Base-by-base conservation (phyloP, 164 flowering plant genomes). In the Paratinospora sagittata region DNA sequence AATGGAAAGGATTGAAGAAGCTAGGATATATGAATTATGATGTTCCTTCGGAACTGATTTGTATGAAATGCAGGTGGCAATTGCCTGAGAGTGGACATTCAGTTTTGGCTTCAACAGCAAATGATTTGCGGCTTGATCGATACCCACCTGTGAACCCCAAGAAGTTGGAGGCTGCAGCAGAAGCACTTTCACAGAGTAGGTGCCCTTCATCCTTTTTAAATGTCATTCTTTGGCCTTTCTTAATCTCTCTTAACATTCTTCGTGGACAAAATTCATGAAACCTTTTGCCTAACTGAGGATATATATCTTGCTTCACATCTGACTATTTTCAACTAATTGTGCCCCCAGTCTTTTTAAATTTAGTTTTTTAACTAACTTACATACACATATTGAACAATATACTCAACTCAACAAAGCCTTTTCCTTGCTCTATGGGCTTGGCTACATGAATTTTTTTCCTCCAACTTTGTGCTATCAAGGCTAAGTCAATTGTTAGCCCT, bases 91-190 rank as follows among this genome's bases (percentile, higher is more conserved):
- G 68, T 27, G 84, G 84, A 45, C 65, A 76, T 71, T 71, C 88
- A 8, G 71, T 83, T 63, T 36, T 68, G 58, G 91, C 96, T 24
- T 93, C 98, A 3, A 93, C 93, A 0, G 98, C 98, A 6, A 93
- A 93, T 78, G 97, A 87, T 6, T 70, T 90, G 72, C 82, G 98
- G 11, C 78, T 8, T 16, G 92, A 91, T 66, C 83, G 68, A 52
- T 72, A 88, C 67, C 65, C 84, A 16, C 74, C 73, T 66, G 64
- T 80, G 11, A 82, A 84, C 72, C 83, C 96, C 8, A 87, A 91
- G 77, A 90, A 91, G 82, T 58, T 93, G 79, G 90, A 85, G 80
- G 98, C 90, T 55, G 92, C 85, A 0, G 89, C 92, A 68, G 89
- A 82, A 75, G 96, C 97, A 64, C 78, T 88, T 64, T 73, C 84